Evolutionary conservation across 2,329 filamentous ascomycete species (phyloP), one percentile per base, ranked within the genome.

Genomic region (Microdochium paspali): DNA sequence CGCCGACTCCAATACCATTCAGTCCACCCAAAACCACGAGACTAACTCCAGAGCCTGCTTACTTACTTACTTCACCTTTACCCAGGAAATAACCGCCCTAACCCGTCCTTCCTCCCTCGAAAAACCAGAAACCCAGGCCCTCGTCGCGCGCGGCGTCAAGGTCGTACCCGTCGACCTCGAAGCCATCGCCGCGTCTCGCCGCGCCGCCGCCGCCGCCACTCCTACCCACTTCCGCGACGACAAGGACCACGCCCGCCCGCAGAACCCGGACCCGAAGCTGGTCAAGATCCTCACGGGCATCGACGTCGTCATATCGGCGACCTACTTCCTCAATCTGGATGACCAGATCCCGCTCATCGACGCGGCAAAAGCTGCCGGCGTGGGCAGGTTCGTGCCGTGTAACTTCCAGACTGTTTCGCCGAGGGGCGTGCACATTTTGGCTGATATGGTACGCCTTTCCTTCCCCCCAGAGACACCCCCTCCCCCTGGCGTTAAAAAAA

Each of bases 11-110:
- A 30, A 9, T 15, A 30, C 28, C 28, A 30, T 15, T 15, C 9
- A 9, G 9, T 9, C 28, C 28, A 30, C 28, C 28, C 9, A 9
- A 9, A 30, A 9, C 28, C 15, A 15, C 28, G 9, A 9, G 9
- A 9, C n/a, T 18, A 6, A 6, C 31, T 15, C 31, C 18, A 5
- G 10, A n/a, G 31, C 30, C 7, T 12, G 3, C 15, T 31, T 10
- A 10, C 15, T 24, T 5, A 5, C 2, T 21, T 21, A 10, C 2
- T 24, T 6, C 3, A 18, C n/a, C 10, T 35, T 30, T 9, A 30
- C 2, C 42, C 44, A 76, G 75, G 66, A 75, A 13, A 63, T 79
- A 5, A 66, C 65, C n/a, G 68, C 67, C 20, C 61, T 79, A 12
- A 62, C 69, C 7, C 69, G 75, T 18, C 66, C 68, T 9, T 54